Percentiles rank a stretch among this genome's conserved stretches.
These are phyloP conservation scores for Metschnikowia orientalis DNA, from an alignment of 805 yeast species.

Conservation along the genomic window DNA sequence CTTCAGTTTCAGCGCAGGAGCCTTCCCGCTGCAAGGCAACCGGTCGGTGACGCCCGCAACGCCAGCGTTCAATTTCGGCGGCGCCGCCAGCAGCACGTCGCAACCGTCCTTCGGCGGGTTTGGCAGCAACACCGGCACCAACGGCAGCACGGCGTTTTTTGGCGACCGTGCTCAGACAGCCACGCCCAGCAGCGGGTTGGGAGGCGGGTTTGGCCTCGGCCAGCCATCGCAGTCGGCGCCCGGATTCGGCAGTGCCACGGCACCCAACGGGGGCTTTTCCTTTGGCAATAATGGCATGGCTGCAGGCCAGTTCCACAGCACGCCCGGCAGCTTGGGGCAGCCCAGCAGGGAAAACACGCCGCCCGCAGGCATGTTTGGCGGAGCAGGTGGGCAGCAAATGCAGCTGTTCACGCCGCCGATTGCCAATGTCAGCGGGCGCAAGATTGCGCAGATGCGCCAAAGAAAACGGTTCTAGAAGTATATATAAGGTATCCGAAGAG, in stretches of 20 bases:
- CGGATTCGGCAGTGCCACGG: conserved; percentile 3
- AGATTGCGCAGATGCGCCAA: conserved; percentile 33
- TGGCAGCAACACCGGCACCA: conserved; percentile 1
- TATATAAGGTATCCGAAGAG: too few relatives aligned
- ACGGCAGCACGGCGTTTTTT: not conserved
- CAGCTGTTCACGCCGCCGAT: conserved; percentile 21
- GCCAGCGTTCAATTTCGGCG: conserved; percentile 10
- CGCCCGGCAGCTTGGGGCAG: conserved; percentile 17
- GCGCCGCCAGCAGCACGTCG: conserved; percentile 9
- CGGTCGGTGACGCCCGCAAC: conserved; percentile 12
- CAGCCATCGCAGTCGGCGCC: conserved; percentile 4
- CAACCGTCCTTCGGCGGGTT: too few relatives aligned
- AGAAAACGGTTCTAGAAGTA: conserved; percentile 22
- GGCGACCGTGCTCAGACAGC: conserved; percentile 6
- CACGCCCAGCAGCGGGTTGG: conserved; percentile 3
- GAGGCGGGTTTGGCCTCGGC: conserved; percentile 7
- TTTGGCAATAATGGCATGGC: conserved; percentile 12
- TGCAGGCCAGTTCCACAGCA: conserved; percentile 11
- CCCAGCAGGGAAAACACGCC: conserved; percentile 17
- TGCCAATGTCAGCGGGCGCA: conserved; percentile 20
- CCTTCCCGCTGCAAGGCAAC: conserved; percentile 8
- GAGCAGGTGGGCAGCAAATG: conserved; percentile 4
- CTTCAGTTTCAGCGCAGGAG: conserved; percentile 13
- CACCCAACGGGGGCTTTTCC: conserved; percentile 9
- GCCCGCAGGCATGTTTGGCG: conserved; percentile 18